These are phyloP conservation scores for Colletotrichum graminicola DNA, from an alignment of 2,329 filamentous ascomycete genomes.

Conservation along the genomic window DNA sequence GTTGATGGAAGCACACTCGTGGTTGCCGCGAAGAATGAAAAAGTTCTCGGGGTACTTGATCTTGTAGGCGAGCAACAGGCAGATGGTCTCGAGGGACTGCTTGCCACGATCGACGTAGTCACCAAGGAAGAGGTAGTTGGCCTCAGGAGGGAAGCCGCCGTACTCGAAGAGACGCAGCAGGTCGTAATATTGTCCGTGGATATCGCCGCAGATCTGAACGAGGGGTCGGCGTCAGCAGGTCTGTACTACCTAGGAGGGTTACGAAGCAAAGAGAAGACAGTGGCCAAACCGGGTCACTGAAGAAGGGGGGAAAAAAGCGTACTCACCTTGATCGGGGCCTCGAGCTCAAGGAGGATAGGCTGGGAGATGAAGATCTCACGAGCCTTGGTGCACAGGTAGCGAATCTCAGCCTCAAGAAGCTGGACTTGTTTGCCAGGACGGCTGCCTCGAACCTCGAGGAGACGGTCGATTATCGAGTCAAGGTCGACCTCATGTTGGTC, in stretches of 20 bases:
- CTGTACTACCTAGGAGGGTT: background rate
- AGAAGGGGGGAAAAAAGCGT: constrained; percentile 15
- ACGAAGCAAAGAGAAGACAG: constrained; percentile 20
- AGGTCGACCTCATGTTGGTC: constrained; percentile 91
- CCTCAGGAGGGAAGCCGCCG: constrained; percentile 96
- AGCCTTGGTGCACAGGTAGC: constrained; percentile 97
- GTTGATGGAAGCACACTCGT: constrained; percentile 99
- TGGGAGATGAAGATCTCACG: constrained; percentile 99
- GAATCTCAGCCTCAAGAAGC: constrained; percentile 94
- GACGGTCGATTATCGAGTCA: constrained; percentile 98
- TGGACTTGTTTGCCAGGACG: constrained; percentile 98
- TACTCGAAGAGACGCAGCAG: constrained; percentile 97
- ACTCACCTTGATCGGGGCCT: constrained; percentile 97
- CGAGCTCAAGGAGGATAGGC: constrained; percentile 95
- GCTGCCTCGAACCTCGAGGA: constrained; percentile 97
- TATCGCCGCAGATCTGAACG: constrained; percentile 94
- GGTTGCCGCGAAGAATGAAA: constrained; percentile 97
- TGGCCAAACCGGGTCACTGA: constrained; percentile 34
- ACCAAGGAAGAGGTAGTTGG: constrained; percentile 99
- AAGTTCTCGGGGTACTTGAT: constrained; percentile 99
- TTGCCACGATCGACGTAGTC: constrained; percentile 99
- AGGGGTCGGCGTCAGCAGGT: constrained; percentile 42
- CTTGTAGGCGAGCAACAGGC: constrained; percentile 96
- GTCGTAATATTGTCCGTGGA: constrained; percentile 99
- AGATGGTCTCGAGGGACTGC: constrained; percentile 98